phyloP scores from a whole-genome alignment of 805 yeast genomes.

The Metschnikowia kunwiensis region DNA sequence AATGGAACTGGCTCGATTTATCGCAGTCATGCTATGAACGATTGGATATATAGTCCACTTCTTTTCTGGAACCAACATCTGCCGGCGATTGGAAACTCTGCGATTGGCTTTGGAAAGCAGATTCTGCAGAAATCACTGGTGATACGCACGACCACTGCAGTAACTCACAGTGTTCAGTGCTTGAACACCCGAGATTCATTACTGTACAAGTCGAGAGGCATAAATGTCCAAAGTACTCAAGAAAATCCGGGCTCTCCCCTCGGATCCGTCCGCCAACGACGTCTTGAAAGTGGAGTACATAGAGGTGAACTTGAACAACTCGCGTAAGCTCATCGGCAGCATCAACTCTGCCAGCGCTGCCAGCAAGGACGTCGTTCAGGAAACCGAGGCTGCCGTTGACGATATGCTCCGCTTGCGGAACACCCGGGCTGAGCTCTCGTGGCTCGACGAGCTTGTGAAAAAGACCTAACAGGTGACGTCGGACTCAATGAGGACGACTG shows the following conservation, averaged over 20 bases:
- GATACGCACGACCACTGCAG: too few relatives aligned
- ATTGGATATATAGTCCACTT: too few relatives aligned
- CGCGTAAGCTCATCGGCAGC: constrained; percentile 30
- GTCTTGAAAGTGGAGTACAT: constrained; percentile 34
- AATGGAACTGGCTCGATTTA: too few relatives aligned
- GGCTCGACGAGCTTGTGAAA: constrained; percentile 12
- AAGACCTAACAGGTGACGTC: not conserved
- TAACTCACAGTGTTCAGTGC: too few relatives aligned
- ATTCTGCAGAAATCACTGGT: too few relatives aligned
- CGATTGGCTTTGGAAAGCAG: too few relatives aligned
- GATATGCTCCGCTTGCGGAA: constrained; percentile 10
- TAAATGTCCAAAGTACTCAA: constrained; percentile 27
- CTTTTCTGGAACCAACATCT: too few relatives aligned
- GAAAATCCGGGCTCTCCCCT: constrained; percentile 32
- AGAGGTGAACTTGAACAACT: constrained; percentile 37
- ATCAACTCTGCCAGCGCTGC: constrained; percentile 14
- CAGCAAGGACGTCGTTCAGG: constrained; percentile 2
- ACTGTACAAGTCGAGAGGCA: too few relatives aligned
- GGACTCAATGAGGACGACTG: too few relatives aligned
- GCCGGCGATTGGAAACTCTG: too few relatives aligned
- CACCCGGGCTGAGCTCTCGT: constrained; percentile 11
- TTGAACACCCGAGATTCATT: too few relatives aligned
- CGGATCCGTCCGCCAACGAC: constrained; percentile 31
- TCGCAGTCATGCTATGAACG: too few relatives aligned
- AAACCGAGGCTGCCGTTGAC: constrained; percentile 7